These are phyloP conservation scores for Furcasterigmium furcatum DNA, from an alignment of 2,329 filamentous ascomycete genomes.

Conservation along the genomic window DNA sequence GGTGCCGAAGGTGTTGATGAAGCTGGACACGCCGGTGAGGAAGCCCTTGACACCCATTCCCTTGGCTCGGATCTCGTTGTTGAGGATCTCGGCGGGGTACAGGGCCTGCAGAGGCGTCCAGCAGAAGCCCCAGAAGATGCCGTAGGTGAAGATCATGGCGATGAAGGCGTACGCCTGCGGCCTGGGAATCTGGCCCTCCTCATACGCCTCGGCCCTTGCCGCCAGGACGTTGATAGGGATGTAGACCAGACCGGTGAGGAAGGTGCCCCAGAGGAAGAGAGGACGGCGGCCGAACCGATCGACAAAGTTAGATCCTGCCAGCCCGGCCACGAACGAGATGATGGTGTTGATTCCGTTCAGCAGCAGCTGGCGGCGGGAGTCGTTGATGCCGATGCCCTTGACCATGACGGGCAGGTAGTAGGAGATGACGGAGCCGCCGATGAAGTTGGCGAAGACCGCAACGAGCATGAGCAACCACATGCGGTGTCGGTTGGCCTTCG, in stretches of 20 bases:
- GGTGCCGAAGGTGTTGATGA: slow-evolving; percentile 35
- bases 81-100: slow-evolving; percentile 30
- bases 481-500: slow-evolving; percentile 43
- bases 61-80: slow-evolving; percentile 31
- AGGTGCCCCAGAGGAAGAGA: slow-evolving; percentile 39
- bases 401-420: slow-evolving; percentile 45
- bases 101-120: slow-evolving; percentile 43
- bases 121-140: slow-evolving; percentile 38
- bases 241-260: slow-evolving; percentile 20
- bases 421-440: slow-evolving; percentile 42
- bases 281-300: slow-evolving; percentile 43
- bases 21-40: slow-evolving; percentile 23
- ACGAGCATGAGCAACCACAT: slow-evolving; percentile 42
- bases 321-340: slow-evolving; percentile 36
- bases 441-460: slow-evolving; percentile 46
- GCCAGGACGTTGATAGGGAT: slow-evolving; percentile 27
- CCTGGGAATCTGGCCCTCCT: slow-evolving; percentile 10
- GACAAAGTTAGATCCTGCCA: slow-evolving; percentile 34
- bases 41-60: slow-evolving; percentile 37
- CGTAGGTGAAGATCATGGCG: slow-evolving; percentile 39
- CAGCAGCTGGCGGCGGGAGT: slow-evolving; percentile 24
- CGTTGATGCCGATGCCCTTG: slow-evolving; percentile 37
- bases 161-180: slow-evolving; percentile 12
- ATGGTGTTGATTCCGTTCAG: slow-evolving; percentile 38
- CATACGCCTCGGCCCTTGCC: slow-evolving; percentile 20